Evolutionary conservation across 306 rosid species (phyloP).

Genomic region (Acacia acuminata): DNA sequence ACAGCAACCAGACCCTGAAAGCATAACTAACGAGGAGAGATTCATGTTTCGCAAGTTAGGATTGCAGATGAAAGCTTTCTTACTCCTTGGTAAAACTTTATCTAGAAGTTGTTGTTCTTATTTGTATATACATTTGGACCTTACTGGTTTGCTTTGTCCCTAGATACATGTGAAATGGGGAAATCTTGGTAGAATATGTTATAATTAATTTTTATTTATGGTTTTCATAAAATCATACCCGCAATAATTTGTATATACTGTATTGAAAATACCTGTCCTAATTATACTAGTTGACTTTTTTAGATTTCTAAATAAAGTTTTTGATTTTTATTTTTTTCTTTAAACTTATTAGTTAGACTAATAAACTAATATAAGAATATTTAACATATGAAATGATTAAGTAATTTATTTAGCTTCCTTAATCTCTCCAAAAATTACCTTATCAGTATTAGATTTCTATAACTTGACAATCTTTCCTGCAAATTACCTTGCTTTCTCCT

Average conservation of each 20-base stretch:
- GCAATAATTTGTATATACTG: not conserved
- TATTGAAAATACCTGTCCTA: slow-evolving; percentile 11
- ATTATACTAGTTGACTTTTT: too few relatives aligned
- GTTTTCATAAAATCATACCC: not conserved
- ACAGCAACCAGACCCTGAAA: slow-evolving; percentile 71
- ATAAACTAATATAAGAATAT: too few relatives aligned
- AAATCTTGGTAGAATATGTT: slow-evolving; percentile 11
- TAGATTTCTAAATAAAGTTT: too few relatives aligned
- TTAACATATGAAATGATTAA: too few relatives aligned
- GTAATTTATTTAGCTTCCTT: too few relatives aligned
- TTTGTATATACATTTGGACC: not conserved
- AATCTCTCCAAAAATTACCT: too few relatives aligned
- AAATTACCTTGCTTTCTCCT: not conserved
- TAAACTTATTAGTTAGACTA: too few relatives aligned
- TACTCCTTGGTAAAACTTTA: slow-evolving; percentile 75
- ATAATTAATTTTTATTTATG: not conserved
- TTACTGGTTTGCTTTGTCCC: slow-evolving; percentile 28
- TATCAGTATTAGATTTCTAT: slow-evolving; percentile 7
- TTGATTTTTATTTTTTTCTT: too few relatives aligned
- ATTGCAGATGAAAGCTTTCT: slow-evolving; percentile 94
- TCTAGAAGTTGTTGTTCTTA: not conserved
- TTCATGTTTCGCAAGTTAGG: slow-evolving; percentile 99
- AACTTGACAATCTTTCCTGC: slow-evolving; percentile 22
- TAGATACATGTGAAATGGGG: slow-evolving; percentile 1
- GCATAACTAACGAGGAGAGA: slow-evolving; percentile 96